Evolutionary conservation across 345 rosid genomes (phyloP), one percentile per base, ranked within the genome.

Genomic region (Melaleuca alternifolia): DNA sequence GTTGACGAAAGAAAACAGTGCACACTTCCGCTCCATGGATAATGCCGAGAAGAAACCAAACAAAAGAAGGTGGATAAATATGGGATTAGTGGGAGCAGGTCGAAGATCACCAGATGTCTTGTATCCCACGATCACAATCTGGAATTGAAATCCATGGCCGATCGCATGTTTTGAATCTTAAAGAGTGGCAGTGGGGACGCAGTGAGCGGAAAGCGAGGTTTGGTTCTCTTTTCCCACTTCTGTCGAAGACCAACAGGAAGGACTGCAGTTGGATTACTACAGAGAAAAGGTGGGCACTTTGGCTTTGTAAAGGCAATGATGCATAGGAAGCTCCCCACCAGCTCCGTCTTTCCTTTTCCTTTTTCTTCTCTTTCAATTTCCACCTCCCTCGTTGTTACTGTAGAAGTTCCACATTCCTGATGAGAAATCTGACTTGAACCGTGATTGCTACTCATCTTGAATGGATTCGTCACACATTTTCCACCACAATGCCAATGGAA

Each of bases 391-490:
- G 48, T 23, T 8, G 24, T 65, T 33, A 65, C 2, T 18, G 9
- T 33, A 8, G 37, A 65, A 33, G 24, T 8, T 16, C 3, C 41
- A 33, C 10, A 7, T 6, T 9, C 1, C 10, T 18, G 24, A 71
- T 13, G 5, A 37, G 26, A 71, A 33, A 71, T 37, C 18, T 37
- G 12, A 37, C 33, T 33, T 5, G 24, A 37, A 71, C 12, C 23
- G 23, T 11, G 37, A 37, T 1, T 16, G 37, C 2, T 5, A 24
- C 3, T 71, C 48, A 10, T 71, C 18, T 37, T 2, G 1, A 71
- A 12, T 9, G 7, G 10, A 12, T 33, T 33, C 13, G 0, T 33
- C 48, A 0, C 24, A 10, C 23, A 11, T 16, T 7, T 7, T 11
- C 12, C 3, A 2, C 20, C 24, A 18, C 0, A 20, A 20, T 20